Evolutionary conservation across 2,329 filamentous ascomycete genomes (phyloP), one percentile per base, ranked within the genome.

Genomic region (Dactylonectria estremocensis): DNA sequence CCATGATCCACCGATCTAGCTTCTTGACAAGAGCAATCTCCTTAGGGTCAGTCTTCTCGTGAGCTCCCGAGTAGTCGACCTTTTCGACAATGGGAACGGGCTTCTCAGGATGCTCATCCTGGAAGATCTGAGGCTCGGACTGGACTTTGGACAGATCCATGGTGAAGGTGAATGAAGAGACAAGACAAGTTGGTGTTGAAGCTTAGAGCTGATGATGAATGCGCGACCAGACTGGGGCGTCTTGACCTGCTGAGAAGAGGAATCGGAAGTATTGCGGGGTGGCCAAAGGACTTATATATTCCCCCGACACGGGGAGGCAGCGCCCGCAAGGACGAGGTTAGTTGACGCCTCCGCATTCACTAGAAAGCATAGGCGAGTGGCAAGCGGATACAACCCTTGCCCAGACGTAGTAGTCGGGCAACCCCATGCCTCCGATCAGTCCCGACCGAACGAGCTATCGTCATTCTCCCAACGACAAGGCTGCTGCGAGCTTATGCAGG

Each of bases 1-100:
- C 72, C 72, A 75, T 75, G 68, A 75, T 75, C 72, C 70, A 75
- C 45, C 72, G 50, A 22, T 75, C 73, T 50, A 75, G 67, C 64
- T 75, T 75, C 49, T 59, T 75, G 22, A 75, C 73, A 9, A 75
- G 65, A 5, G 73, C 73, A 49, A 75, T 75, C 20, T 75, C 73
- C 22, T 72, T 75, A 4, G 73, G 73, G 3, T 75, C 73, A 5
- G 73, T 75, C 60, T 75, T 75, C 53, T 74, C 73, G 3, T 75
- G 73, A n/a, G 73, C 73, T 55, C 73, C 73, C 35, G 73, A 75
- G 64, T 75, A 74, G 54, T 75, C 73, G 4, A 64, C 64, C 66
- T 69, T 74, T 7, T 74, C 72, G 18, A 69, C 61, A 1, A 31
- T 55, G 11, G 73, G 73, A 2, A 75, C 13, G 1, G 52, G 28